Evolutionary conservation across 148 eudicot species (phyloP).

Genomic region (Rhododendron henanense): DNA sequence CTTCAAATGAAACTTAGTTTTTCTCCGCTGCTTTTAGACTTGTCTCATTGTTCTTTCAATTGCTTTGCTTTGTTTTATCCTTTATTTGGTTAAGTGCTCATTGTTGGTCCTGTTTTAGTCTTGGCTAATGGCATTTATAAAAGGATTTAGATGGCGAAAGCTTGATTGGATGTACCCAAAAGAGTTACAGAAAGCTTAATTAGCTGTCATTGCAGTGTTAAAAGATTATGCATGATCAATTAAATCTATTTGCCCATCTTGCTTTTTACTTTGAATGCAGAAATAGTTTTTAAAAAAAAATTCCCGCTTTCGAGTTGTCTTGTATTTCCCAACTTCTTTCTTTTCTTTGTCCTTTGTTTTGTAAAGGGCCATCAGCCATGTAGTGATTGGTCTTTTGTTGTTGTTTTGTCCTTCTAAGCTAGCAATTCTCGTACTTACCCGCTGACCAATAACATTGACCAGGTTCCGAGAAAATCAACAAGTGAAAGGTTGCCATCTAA

Average conservation of each 20-base stretch:
- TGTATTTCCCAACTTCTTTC: background rate
- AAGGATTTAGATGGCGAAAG: background rate
- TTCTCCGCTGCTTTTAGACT: background rate
- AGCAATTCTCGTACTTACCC: background rate
- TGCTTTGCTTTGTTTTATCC: background rate
- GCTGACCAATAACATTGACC: conserved; percentile 14
- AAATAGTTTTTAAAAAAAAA: background rate
- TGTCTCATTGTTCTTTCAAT: background rate
- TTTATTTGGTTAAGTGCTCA: background rate
- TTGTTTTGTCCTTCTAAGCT: background rate
- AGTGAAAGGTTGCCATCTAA: conserved; percentile 56
- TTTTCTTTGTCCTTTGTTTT: background rate
- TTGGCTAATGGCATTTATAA: background rate
- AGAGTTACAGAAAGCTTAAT: background rate
- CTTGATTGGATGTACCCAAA: background rate
- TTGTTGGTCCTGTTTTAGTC: background rate
- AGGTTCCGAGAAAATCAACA: conserved; percentile 61
- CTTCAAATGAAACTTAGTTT: background rate
- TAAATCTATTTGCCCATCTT: background rate
- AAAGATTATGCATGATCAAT: background rate
- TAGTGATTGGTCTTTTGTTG: background rate
- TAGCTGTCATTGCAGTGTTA: background rate
- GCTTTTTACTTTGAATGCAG: background rate
- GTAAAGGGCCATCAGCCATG: background rate
- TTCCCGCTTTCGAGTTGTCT: background rate